Base-by-base conservation (phyloP, 805 yeast species). In the Schwanniomyces sp. region DNA sequence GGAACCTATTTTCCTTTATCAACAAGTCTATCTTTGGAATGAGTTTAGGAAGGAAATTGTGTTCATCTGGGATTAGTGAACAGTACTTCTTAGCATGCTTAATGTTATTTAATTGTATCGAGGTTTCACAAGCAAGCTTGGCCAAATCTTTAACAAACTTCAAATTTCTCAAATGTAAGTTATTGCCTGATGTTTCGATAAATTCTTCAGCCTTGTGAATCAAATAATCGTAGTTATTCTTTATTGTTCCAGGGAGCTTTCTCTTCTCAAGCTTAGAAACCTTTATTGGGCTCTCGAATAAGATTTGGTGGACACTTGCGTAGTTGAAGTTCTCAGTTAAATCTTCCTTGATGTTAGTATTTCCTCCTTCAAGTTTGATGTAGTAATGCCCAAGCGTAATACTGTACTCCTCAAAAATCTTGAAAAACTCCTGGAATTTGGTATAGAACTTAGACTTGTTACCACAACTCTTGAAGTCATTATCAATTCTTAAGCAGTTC, bases 401-500 rank as follows among this genome's bases (percentile, higher is more conserved):
- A 1, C 84, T 78, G 45, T 80, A 75, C 11, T 76, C 67, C 32
- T 79, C 74, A 25, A 79, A 55, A 37, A 56, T 67, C 56, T 52
- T 67, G 49, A 69, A 64, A 36, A 74, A 67, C 47, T 62, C 70
- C 34, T 60, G 65, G 49, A 82, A 66, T 48, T 76, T 79, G 27
- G 79, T 71, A 47, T 69, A 69, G n/a, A 82, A 63, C 54, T 84
- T 79, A 9, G 88, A 78, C 27, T 77, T 57, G 14, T 59, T 67
- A 27, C 83, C 81, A 63, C 96, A 90, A 2, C 65, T 68, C 25
- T 68, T 67, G 53, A 76, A 78, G 52, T 89, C 97, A 64, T 89
- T 87, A 63, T 92, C 92, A 39, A 81, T 76, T 46, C 86, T 82
- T 42, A 92, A 69, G 62, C 97, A 91, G 52, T 79, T 82, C 54